Evolutionary conservation across 371 early-diverging fungal species (phyloP), one percentile per base, ranked within the genome.

Genomic region (Massospora cicadina): DNA sequence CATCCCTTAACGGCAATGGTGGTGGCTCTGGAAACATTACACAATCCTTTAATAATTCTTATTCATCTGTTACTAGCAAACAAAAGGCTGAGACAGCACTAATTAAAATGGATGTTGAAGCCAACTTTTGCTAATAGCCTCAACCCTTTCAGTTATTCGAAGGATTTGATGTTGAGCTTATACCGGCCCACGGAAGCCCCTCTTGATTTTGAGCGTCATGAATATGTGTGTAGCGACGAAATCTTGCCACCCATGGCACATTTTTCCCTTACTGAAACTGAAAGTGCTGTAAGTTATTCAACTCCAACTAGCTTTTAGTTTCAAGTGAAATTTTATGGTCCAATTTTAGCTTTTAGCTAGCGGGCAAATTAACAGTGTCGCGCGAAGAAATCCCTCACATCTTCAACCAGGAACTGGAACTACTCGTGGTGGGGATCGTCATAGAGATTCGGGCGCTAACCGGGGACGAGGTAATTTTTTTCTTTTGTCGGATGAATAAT

Each of bases 91-190:
- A 70, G 3, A 27, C 71, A 23, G 65, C 67, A 3, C 60, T 63
- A 58, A 28, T 60, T 12, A 67, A 67, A 33, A 10, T 17, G 5
- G 43, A 43, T 5, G 17, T 43, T 43, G 54, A 59, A 57, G 55
- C 33, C 31, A n/a, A 69, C 68, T 23, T 54, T 68, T 12, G 64
- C 71, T 55, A 65, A 43, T 24, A 64, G 60, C n/a, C 64, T 72
- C 31, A 81, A 78, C 66, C 78, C 82, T 1, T 83, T 80, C 71
- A 81, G 78, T 77, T 89, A 87, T 71, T 81, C 84, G n/a, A 86
- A 84, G 67, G 89, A 87, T 31, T 76, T 78, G 60, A 87, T 89
- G 87, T 75, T 89, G n/a, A 77, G 78, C 28, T 76, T 89, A 60
- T 89, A 79, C 71, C 79, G 76, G 53, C 23, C 21, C 21, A 81